A percentile compares a stretch with the other conserved stretches of the same genome.
phyloP scores from a whole-genome alignment of 179 eudicot genomes.

The Patellifolia procumbens region DNA sequence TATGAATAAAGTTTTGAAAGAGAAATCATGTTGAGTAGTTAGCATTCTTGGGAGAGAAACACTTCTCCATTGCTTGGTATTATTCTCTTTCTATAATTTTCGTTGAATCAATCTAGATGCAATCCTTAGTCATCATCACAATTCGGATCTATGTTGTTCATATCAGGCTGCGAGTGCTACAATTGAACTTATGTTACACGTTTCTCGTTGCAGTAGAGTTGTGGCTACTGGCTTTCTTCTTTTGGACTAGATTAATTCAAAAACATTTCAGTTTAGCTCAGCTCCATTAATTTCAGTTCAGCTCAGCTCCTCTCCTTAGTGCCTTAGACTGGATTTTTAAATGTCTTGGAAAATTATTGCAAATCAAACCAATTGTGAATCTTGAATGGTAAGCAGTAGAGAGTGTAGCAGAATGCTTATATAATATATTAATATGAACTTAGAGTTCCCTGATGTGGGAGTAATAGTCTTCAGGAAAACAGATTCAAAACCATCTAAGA shows the following conservation, averaged over 20 bases:
- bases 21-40: no score
- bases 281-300: no score
- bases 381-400: neutral
- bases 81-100: no score
- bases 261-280: no score
- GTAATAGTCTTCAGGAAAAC: neutral
- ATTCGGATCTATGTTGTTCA: no score
- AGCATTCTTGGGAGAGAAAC: no score
- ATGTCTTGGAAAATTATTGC: neutral
- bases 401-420: neutral
- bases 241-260: no score
- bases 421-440: neutral
- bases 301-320: no score
- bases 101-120: no score
- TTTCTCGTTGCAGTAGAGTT: neutral
- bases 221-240: neutral
- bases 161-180: neutral
- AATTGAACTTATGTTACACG: neutral
- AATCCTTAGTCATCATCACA: no score
- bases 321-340: neutral
- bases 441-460: neutral
- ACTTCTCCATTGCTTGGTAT: no score
- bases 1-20: no score
- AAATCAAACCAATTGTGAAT: neutral
- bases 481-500: neutral